phyloP scores from a whole-genome alignment of 192 early-diverging fungal species.

The Coemansia sp. region DNA sequence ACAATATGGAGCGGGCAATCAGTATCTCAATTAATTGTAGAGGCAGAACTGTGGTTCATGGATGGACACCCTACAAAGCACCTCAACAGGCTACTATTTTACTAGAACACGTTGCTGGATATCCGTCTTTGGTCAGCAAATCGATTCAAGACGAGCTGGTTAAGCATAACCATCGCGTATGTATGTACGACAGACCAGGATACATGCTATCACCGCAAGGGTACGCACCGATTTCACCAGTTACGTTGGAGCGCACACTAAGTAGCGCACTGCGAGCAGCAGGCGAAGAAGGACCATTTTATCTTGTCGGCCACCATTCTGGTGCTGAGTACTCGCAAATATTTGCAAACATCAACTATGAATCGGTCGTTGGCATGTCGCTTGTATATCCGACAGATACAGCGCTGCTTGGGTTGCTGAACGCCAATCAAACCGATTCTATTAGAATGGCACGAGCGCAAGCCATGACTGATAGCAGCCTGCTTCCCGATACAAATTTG shows the following conservation, averaged over 20 bases:
- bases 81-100: constrained; percentile 24
- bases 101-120: constrained; percentile 37
- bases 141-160: constrained; percentile 25
- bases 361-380: constrained; percentile 27
- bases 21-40: constrained; percentile 26
- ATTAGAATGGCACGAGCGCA: constrained; percentile 1
- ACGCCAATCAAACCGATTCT: not conserved
- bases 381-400: constrained; percentile 29
- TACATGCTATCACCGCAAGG: constrained; percentile 46
- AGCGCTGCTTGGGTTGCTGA: constrained; percentile 18
- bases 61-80: not conserved
- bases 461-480: constrained; percentile 5
- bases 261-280: constrained; percentile 9
- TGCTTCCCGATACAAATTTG: constrained; percentile 9
- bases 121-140: constrained; percentile 22
- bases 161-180: constrained; percentile 28
- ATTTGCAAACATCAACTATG: constrained; percentile 16
- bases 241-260: constrained; percentile 17
- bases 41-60: constrained; percentile 3
- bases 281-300: constrained; percentile 34
- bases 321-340: constrained; percentile 38
- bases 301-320: constrained; percentile 36
- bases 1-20: constrained; percentile 14
- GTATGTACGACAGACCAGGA: constrained; percentile 41
- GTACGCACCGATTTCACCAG: constrained; percentile 18